phyloP scores from a whole-genome alignment of 2,329 filamentous ascomycete species.

The Cercospora canescens region DNA sequence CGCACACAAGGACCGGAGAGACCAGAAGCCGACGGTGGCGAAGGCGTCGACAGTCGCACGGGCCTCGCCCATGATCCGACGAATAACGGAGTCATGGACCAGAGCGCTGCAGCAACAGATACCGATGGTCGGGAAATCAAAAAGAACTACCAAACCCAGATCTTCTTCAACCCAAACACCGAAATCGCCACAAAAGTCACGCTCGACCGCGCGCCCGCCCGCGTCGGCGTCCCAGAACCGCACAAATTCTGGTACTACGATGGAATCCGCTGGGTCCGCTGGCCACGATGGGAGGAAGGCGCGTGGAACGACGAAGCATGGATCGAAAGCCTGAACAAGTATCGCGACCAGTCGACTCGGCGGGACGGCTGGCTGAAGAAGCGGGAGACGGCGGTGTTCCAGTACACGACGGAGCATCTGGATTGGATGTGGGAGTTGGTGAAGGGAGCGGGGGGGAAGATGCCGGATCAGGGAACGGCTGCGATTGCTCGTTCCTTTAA shows the following conservation, averaged over 20 bases:
- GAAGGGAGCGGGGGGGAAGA: background rate
- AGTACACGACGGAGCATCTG: background rate
- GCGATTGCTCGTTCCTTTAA: background rate
- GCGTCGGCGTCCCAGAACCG: constrained; percentile 44
- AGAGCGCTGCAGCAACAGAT: constrained; percentile 6
- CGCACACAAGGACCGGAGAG: background rate
- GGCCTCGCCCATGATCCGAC: constrained; percentile 21
- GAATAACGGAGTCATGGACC: constrained; percentile 22
- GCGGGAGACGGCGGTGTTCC: background rate
- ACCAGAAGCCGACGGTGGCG: constrained; percentile 3
- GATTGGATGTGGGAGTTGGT: background rate
- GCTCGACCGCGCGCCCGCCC: constrained; percentile 19
- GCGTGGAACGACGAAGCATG: constrained; percentile 42
- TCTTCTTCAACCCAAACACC: constrained; percentile 8
- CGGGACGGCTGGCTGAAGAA: constrained; percentile 51
- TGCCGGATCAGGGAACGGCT: background rate
- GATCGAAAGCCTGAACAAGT: constrained; percentile 63
- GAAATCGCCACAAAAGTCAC: constrained; percentile 16
- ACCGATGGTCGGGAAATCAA: background rate
- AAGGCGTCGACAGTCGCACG: constrained; percentile 17
- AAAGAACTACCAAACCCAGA: constrained; percentile 22
- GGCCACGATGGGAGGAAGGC: constrained; percentile 69
- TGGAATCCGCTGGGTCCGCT: constrained; percentile 68
- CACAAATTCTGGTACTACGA: constrained; percentile 79
- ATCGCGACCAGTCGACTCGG: constrained; percentile 31